Base-by-base conservation (phyloP, 2,329 filamentous ascomycete genomes). In the Endoconidiophora laricicola region DNA sequence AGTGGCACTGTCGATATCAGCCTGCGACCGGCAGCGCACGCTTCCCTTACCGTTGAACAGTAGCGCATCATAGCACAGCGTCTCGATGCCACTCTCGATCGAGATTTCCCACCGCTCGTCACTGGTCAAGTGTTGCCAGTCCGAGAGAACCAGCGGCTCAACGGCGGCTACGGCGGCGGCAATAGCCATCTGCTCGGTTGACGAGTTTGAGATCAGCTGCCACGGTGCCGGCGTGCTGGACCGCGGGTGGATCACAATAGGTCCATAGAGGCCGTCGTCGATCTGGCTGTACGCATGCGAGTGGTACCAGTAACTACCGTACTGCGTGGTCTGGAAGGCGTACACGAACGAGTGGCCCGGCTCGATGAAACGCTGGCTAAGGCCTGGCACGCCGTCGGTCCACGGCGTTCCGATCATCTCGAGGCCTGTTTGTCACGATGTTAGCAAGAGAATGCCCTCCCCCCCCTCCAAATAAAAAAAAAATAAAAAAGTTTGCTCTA, bases 221-320 rank as follows among this genome's bases (percentile, higher is more conserved):
- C 75, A 79, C 0, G 76, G 76, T 42, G 62, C 66, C 1, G 58
- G 54, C 3, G 61, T 58, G 6, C 46, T 36, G 12, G 52, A 42
- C 39, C 24, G 56, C 14, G 69, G 65, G 39, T 65, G 64, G 16
- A 80, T 72, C 7, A 72, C 57, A 1, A 81, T 70, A 2, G 75
- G 61, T 0, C 76, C 78, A 46, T 71, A 75, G 9, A 78, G 61
- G 0, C 78, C 78, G 55, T 81, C 77, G 52, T 76, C 70, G 12
- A 80, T 65, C 54, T 78, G 75, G 1, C 68, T 68, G 1, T 64
- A 62, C 22, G 66, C 65, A 56, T 81, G 77, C 0, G 73, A 69
- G 60, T 80, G 77, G 55, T 80, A 81, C 66, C 72, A 79, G 60
- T 74, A 77, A 40, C 69, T 70, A 2, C 78, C 78, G 55, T 74